phyloP scores from a whole-genome alignment of 306 rosid genomes.

The Dalbergia cochinchinensis region DNA sequence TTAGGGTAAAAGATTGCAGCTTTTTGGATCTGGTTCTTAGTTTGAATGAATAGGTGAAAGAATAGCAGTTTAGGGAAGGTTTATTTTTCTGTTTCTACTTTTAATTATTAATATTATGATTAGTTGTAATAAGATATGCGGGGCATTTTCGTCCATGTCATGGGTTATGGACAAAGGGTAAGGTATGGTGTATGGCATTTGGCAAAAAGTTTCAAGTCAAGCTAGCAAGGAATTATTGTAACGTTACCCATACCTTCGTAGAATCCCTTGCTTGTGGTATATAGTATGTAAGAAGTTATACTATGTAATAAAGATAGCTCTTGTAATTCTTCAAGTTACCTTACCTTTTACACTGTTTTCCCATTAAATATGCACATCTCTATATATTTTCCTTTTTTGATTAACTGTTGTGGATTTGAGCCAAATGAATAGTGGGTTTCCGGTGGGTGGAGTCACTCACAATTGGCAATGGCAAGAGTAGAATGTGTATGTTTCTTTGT shows the following conservation, averaged over 20 bases:
- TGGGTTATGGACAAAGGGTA: conserved; percentile 17
- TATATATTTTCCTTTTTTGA: not conserved
- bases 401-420: not conserved
- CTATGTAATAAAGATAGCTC: conserved; percentile 6
- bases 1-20: conserved; percentile 47
- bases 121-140: conserved; percentile 54
- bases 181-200: conserved; percentile 33
- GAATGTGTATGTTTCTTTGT: not conserved
- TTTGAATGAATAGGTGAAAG: conserved; percentile 39
- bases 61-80: conserved; percentile 36
- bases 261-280: conserved; percentile 11
- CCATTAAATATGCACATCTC: no score
- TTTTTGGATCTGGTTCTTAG: conserved; percentile 50
- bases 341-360: not conserved
- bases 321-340: not conserved
- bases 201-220: conserved; percentile 13
- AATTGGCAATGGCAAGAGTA: not conserved
- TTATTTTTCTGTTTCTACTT: not conserved
- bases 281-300: conserved; percentile 34
- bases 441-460: not conserved
- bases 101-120: not conserved
- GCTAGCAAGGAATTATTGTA: not conserved
- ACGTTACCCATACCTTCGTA: conserved; percentile 13
- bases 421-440: not conserved
- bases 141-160: conserved; percentile 36